Evolutionary conservation across 768 basidiomycete species (phyloP), one percentile per base, ranked within the genome.

Genomic region (Leccinum rimulosum): DNA sequence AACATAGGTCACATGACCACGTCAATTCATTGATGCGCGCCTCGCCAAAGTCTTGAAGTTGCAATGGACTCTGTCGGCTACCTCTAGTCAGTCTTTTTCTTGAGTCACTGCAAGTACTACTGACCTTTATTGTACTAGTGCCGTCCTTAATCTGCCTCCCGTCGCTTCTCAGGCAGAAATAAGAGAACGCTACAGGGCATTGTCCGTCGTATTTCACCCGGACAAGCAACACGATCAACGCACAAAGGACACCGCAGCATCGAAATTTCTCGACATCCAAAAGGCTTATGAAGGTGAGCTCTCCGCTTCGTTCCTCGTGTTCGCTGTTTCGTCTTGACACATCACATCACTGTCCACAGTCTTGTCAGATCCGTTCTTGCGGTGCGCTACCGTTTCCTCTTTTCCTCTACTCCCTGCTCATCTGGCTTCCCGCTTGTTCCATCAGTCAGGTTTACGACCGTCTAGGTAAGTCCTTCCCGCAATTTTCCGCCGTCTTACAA

Each of bases 161-260:
- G 78, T 80, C 5, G 89, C 90, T 0, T 82, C 85, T 2, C 80
- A 83, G 58, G 75, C 76, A 51, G 89, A 93, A 66, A 87, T 94
- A 59, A 80, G 89, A 52, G 90, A 92, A 57, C 79, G 86, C 36
- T 89, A 93, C 70, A 78, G 83, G 45, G 70, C 82, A 6, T 72
- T 94, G 28, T 93, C 92, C 4, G 80, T 93, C 30, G 75, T 88
- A 19, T 92, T 90, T 62, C 93, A 96, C 65, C 93, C 93, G 1
- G 93, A 96, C 79, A 88, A 87, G 68, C 89, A 93, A 59, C 80
- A 77, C 22, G 83, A 84, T 66, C 81, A 83, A 54, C 70, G 70
- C 17, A 73, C 79, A 59, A 85, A 82, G 67, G 79, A 75, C 52
- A 79, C 82, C 1, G 91, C 93, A 1, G 81, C 84, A 27, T 77